Evolutionary conservation across 441 rosid species (phyloP), one percentile per base, ranked within the genome.

Genomic region (Bruguiera hainesii): DNA sequence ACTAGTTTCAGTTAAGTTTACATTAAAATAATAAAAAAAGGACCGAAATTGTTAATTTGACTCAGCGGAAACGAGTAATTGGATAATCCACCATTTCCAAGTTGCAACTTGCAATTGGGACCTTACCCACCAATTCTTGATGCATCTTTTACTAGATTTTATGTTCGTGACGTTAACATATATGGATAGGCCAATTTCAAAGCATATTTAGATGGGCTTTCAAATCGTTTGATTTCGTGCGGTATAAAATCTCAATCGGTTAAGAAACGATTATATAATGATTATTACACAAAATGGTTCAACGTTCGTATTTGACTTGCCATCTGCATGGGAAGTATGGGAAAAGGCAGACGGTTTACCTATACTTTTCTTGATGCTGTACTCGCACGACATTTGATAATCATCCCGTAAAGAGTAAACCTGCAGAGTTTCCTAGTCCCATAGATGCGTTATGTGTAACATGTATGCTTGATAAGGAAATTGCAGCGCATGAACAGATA

Each of bases 241-340:
- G 84, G 82, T 81, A 73, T 77, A 69, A 80, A 76, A 75, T 82
- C 81, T 63, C 77, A 73, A 75, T 82, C 89, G 64, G 80, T 77
- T 78, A 80, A 78, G 84, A 74, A 75, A 72, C 39, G 70, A 61
- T 55, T 29, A 64, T 19, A 64, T 11, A 78, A 77, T 53, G 51
- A 59, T 66, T 64, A 63, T 33, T 53, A 23, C 26, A 57, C 42
- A 48, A 59, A 68, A 67, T 70, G 61, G 55, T 73, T 70, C 78
- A 72, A 75, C 65, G 56, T 71, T 76, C 61, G 71, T 68, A 75
- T 76, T 78, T 82, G 85, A 77, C 83, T 82, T 56, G 70, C 83
- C 83, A 81, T 80, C 84, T 74, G 78, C 78, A 76, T 83, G 80
- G 72, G 9, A 70, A 71, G 71, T 65, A 67, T 72, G 65, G 52